A percentile compares a stretch with the other conserved stretches of the same genome.
phyloP scores from a whole-genome alignment of 148 eudicot genomes.

The Cornus kousa region DNA sequence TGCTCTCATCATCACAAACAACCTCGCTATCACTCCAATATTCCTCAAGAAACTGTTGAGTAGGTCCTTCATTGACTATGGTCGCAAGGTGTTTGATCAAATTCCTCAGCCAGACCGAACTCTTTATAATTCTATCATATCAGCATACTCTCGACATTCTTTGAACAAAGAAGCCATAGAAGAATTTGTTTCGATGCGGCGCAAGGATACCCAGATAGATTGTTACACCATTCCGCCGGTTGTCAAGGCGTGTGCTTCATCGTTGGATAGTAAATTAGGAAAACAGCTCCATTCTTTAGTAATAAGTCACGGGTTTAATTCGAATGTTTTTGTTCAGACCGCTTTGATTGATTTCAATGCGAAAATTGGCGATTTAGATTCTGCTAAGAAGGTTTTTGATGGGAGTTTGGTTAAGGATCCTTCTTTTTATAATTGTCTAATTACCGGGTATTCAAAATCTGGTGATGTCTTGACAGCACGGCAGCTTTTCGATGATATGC shows the following conservation, averaged over 20 bases:
- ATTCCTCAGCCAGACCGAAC: constrained; percentile 42
- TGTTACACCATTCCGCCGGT: constrained; percentile 40
- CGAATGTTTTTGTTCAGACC: constrained; percentile 43
- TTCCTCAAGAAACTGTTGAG: constrained; percentile 17
- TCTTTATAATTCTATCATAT: constrained; percentile 39
- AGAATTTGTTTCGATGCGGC: constrained; percentile 43
- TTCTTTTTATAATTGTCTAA: constrained; percentile 48
- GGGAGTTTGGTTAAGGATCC: constrained; percentile 42
- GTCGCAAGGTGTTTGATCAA: constrained; percentile 47
- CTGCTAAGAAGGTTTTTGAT: constrained; percentile 49
- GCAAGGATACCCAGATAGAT: constrained; percentile 21
- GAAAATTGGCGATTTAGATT: constrained; percentile 38
- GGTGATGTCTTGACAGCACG: constrained; percentile 45
- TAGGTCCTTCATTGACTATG: constrained; percentile 30
- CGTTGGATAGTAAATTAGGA: constrained; percentile 40
- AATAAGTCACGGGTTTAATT: constrained; percentile 40
- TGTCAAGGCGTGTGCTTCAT: constrained; percentile 50
- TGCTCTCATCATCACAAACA: constrained; percentile 25
- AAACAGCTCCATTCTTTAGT: constrained; percentile 54
- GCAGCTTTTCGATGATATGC: constrained; percentile 57
- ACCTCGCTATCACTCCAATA: constrained; percentile 12
- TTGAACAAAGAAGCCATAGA: constrained; percentile 33
- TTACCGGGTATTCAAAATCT: constrained; percentile 40
- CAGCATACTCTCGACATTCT: constrained; percentile 30
- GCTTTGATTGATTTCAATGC: constrained; percentile 59